Evolutionary conservation across 75 land plant genomes (phyloP), one percentile per base, ranked within the genome.

Genomic region (Ceratopteris richardii): DNA sequence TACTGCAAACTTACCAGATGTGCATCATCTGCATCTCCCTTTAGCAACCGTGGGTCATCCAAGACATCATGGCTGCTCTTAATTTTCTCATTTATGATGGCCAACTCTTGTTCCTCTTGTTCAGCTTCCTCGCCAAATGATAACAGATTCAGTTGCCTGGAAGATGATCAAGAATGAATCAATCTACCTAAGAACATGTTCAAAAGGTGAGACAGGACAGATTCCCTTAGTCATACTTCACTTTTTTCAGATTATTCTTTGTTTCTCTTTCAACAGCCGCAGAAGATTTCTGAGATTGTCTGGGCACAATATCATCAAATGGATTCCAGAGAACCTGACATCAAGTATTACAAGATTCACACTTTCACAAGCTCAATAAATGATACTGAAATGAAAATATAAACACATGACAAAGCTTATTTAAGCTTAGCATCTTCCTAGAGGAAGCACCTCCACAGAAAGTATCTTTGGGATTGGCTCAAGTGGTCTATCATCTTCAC

Each of bases 91-190:
- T 84, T 81, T 0, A 76, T 72, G 55, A 47, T 66, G 21, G 71
- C 74, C 47, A 74, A 33, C 30, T 70, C 86, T 53, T 84, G 79
- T 69, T 95, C 97, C 53, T 94, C 98, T 57, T 89, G 85, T 71
- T 86, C 89, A 40, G 83, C 98, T 75, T 95, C 99, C 64, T 95
- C 99, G 41, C 99, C 99, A 75, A 95, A 95, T 26, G 99, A 95
- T 29, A 95, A 81, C 67, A 95, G 64, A 54, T 78, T 95, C 41
- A 95, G 54, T 65, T 86, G 81, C 68, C 95, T 93, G 61, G 55
- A 54, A 69, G 27, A 19, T 21, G 22, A 39, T 17, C 26, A 36
- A 13, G 0, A 30, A 30, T 24, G 37, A 9, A 9, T 33, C 37
- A 33, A 33, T 33, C n/a, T n/a, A n/a, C n/a, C n/a, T n/a, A n/a